A percentile compares a stretch with the other conserved stretches of the same genome.
phyloP scores from a whole-genome alignment of 1,139 yeast genomes.

The Suhomyces bribrorum region DNA sequence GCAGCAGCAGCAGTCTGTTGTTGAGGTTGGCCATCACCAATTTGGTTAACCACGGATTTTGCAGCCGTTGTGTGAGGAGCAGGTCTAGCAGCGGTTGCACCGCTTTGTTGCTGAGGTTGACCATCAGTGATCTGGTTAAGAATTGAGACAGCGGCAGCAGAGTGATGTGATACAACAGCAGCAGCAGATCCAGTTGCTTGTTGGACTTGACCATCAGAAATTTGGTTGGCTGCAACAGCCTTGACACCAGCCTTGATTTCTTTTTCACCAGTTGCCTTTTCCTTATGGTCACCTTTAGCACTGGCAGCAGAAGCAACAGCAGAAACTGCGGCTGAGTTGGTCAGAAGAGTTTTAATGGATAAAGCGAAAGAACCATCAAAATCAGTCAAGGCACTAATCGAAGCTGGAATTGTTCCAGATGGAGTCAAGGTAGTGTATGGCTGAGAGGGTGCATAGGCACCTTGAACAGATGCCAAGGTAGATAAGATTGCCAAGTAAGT shows the following conservation, averaged over 20 bases:
- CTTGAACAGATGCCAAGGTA: conserved; percentile 18
- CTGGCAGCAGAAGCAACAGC: conserved; percentile 16
- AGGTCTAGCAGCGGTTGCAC: conserved; percentile 33
- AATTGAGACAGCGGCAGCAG: background rate
- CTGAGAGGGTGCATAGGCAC: conserved; percentile 24
- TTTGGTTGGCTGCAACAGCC: conserved; percentile 23
- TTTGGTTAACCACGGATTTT: conserved; percentile 33
- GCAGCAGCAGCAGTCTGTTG: conserved; percentile 29
- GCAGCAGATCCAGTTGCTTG: conserved; percentile 19
- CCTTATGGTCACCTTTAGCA: conserved; percentile 18
- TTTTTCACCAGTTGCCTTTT: conserved; percentile 19
- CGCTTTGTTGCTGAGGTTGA: conserved; percentile 41
- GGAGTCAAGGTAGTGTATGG: conserved; percentile 35
- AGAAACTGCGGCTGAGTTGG: conserved; percentile 25
- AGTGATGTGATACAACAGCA: background rate
- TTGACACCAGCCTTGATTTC: conserved; percentile 3
- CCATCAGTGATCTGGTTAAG: conserved; percentile 41
- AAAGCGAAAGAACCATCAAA: conserved; percentile 32
- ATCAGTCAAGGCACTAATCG: conserved; percentile 23
- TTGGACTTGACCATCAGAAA: conserved; percentile 24
- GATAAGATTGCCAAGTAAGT: conserved; percentile 13
- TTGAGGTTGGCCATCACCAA: conserved; percentile 43
- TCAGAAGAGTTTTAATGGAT: conserved; percentile 23
- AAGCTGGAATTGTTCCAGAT: conserved; percentile 20
- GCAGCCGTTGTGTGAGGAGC: conserved; percentile 33